phyloP scores from a whole-genome alignment of 352 stramenopile genomes.

The Halophytophthora polymorphica region DNA sequence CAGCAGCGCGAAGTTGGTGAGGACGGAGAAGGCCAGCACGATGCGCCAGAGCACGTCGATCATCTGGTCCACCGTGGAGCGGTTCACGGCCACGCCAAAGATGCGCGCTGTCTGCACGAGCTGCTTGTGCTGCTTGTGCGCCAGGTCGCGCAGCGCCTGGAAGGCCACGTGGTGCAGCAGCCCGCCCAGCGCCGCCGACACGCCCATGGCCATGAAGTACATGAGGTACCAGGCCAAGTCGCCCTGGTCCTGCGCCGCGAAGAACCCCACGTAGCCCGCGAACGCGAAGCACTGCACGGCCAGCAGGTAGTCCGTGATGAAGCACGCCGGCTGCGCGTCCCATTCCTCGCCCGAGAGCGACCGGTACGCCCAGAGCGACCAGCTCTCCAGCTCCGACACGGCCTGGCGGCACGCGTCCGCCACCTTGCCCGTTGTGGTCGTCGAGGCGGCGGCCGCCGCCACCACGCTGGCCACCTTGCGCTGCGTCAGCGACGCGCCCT shows the following conservation, averaged over 20 bases:
- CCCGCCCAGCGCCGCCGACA: conserved; percentile 70
- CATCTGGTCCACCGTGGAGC: conserved; percentile 63
- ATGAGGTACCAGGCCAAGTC: conserved; percentile 76
- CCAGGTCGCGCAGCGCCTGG: conserved; percentile 66
- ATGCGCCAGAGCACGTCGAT: conserved; percentile 82
- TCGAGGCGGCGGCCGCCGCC: conserved; percentile 5
- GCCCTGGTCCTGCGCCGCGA: conserved; percentile 47
- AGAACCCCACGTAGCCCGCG: conserved; percentile 76
- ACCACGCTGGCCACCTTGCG: conserved; percentile 2
- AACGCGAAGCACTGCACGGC: conserved; percentile 83
- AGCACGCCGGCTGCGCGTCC: conserved; percentile 84
- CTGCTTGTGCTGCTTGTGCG: conserved; percentile 68
- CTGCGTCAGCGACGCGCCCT: conserved; percentile 5
- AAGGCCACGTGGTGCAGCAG: conserved; percentile 82
- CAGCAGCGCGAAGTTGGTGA: conserved; percentile 84
- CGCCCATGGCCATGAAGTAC: conserved; percentile 85
- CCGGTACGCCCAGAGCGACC: conserved; percentile 77
- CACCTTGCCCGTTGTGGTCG: conserved; percentile 24
- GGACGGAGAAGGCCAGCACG: conserved; percentile 75
- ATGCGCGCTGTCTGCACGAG: conserved; percentile 62
- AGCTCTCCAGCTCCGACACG: conserved; percentile 70
- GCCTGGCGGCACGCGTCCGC: conserved; percentile 62
- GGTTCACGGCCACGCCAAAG: conserved; percentile 71
- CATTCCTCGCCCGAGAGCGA: conserved; percentile 77
- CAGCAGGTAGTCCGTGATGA: conserved; percentile 87